Evolutionary conservation across 129 eudicot species (phyloP).

Genomic region (Helianthus tuberosus): DNA sequence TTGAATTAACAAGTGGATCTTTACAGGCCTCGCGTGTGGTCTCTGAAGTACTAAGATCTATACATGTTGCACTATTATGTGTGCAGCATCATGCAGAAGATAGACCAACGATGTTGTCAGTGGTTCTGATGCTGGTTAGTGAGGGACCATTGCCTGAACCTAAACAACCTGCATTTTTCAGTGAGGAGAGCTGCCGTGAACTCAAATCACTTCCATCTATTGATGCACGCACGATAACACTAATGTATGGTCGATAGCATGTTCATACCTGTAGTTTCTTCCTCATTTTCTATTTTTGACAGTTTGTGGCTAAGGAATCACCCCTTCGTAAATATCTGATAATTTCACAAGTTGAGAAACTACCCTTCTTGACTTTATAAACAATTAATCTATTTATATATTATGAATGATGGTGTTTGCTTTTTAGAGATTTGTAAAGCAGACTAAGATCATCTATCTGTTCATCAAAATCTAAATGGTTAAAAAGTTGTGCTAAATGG

Average conservation of each 20-base stretch:
- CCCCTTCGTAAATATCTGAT: too few relatives aligned
- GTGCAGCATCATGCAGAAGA: conserved; percentile 4
- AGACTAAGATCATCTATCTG: too few relatives aligned
- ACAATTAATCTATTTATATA: too few relatives aligned
- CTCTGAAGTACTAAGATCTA: not conserved
- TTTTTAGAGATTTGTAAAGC: too few relatives aligned
- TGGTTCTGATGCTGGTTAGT: conserved; percentile 27
- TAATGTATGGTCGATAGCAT: conserved; percentile 15
- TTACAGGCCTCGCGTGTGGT: not conserved
- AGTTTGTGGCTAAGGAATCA: too few relatives aligned
- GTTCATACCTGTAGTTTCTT: too few relatives aligned
- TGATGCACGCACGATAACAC: conserved; percentile 17
- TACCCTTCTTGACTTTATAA: too few relatives aligned
- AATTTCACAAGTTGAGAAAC: too few relatives aligned
- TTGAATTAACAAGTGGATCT: conserved; percentile 17
- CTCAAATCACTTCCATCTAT: not conserved
- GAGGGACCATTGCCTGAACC: conserved; percentile 33
- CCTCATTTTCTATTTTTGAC: too few relatives aligned
- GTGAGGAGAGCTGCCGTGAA: not conserved
- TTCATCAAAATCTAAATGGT: too few relatives aligned
- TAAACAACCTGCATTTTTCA: conserved; percentile 38
- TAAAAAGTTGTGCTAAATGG: too few relatives aligned
- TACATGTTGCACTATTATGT: conserved; percentile 9
- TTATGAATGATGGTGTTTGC: too few relatives aligned
- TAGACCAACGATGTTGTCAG: conserved; percentile 6